These are phyloP conservation scores for Plasmodiophora brassicae DNA, from an alignment of 208 protist genomes.

Conservation along the genomic window DNA sequence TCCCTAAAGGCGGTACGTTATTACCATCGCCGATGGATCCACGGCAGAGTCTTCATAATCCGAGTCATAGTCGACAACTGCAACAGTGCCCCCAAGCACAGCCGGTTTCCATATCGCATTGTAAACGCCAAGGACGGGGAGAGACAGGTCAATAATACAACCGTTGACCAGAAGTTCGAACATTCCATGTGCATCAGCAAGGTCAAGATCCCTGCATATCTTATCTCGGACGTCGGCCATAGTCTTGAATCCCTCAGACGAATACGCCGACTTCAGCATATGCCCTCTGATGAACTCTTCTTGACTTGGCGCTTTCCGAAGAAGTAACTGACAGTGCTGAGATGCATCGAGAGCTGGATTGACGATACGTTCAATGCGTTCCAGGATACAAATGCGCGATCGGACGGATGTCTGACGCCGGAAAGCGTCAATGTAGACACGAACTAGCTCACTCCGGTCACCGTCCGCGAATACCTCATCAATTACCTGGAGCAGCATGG, in stretches of 20 bases:
- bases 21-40: slow-evolving; percentile 62
- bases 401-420: background rate
- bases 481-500: background rate
- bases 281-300: slow-evolving; percentile 9
- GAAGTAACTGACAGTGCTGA: slow-evolving; percentile 3
- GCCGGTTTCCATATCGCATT: slow-evolving; percentile 67
- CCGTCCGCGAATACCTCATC: background rate
- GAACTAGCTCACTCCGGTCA: background rate
- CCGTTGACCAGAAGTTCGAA: slow-evolving; percentile 36
- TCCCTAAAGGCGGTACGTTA: slow-evolving; percentile 72
- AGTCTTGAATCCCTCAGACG: background rate
- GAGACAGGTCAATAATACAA: slow-evolving; percentile 33
- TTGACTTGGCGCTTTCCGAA: slow-evolving; percentile 10
- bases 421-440: background rate
- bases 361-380: background rate
- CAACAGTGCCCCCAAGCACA: background rate
- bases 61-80: slow-evolving; percentile 23
- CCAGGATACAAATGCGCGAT: background rate
- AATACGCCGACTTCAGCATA: background rate
- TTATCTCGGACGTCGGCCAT: slow-evolving; percentile 27
- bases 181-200: slow-evolving; percentile 42
- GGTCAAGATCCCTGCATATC: slow-evolving; percentile 33
- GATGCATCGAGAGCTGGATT: background rate
- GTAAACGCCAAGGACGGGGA: slow-evolving; percentile 66
- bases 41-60: background rate